Evolutionary conservation across 371 early-diverging fungal genomes (phyloP).

Genomic region (Syncephalastrum sp.): DNA sequence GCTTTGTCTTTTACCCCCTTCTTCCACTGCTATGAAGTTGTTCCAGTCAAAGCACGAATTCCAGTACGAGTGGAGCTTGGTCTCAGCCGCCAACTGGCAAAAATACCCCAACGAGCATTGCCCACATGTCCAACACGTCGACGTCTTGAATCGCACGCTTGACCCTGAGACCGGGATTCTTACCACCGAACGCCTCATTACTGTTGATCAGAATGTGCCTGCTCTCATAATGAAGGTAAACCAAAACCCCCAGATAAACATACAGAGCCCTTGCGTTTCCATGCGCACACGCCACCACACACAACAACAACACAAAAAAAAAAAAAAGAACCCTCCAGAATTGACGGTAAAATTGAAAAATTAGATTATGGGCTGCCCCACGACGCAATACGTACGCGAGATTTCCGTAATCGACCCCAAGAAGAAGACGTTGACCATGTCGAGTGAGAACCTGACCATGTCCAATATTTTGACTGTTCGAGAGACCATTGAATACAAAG

Average conservation of each 20-base stretch:
- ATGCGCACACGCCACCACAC: neutral
- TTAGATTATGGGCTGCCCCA: conserved; percentile 62
- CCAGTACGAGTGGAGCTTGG: conserved; percentile 80
- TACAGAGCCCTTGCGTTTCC: no score
- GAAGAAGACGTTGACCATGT: conserved; percentile 66
- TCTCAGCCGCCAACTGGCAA: conserved; percentile 91
- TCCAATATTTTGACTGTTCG: conserved; percentile 78
- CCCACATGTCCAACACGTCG: conserved; percentile 90
- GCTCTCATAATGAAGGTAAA: conserved; percentile 62
- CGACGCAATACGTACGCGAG: conserved; percentile 84
- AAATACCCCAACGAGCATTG: conserved; percentile 96
- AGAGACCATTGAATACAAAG: conserved; percentile 78
- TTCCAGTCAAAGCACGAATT: conserved; percentile 70
- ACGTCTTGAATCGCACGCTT: conserved; percentile 78
- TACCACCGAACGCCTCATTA: conserved; percentile 87
- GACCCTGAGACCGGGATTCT: conserved; percentile 84
- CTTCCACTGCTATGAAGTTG: conserved; percentile 63
- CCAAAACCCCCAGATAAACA: neutral
- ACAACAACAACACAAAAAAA: neutral
- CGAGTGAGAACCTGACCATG: conserved; percentile 73
- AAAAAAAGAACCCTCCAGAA: conserved; percentile 1
- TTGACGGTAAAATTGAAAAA: conserved; percentile 15
- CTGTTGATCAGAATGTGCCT: conserved; percentile 87
- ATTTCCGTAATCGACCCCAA: conserved; percentile 82
- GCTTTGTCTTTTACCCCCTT: conserved; percentile 2